Base-by-base conservation (phyloP, 1,139 yeast genomes). In the Saccharomyces uvarum region DNA sequence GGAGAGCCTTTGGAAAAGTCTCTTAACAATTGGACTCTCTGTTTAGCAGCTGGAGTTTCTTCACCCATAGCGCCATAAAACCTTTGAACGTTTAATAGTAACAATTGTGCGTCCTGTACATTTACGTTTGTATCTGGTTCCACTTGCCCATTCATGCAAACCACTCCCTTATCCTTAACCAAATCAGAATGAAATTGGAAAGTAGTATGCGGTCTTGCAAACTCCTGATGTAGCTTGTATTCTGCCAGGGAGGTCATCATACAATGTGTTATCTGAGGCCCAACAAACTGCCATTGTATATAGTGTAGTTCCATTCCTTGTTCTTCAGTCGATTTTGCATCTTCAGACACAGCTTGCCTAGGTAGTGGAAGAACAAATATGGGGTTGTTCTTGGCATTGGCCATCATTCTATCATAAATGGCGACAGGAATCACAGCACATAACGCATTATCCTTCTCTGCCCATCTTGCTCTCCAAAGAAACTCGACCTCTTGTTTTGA, bases 141-240 rank as follows among this genome's bases (percentile, higher is more conserved):
- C 7, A 90, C 83, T 28, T 78, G 79, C 0, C 98, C 97, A 63
- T 90, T 90, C 96, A 91, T 88, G 61, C 95, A 75, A 0, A 88
- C 91, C 3, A 88, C 58, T 1, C 77, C 83, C 61, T 87, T 85
- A 19, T 78, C 77, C 0, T 78, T 76, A 4, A 77, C 75, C 53
- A 93, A 73, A 55, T 95, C 97, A 53, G 84, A 82, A 73, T 93
- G 98, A 77, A 93, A 87, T 70, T 84, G 82, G 59, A 93, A 75
- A 0, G 96, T 88, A 0, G 98, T 90, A 69, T 95, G 99, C 1
- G 99, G 99, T 65, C 88, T 84, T 11, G 99, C 96, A 71, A 78
- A 95, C 66, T 91, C 98, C 58, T 82, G 83, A 67, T 93, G 97
- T 44, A 90, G 78, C 70, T 93, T 91, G 72, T 83, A 95, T 71